phyloP scores from a whole-genome alignment of 2,329 filamentous ascomycete species.

The Chrysosporium keratinophilum region DNA sequence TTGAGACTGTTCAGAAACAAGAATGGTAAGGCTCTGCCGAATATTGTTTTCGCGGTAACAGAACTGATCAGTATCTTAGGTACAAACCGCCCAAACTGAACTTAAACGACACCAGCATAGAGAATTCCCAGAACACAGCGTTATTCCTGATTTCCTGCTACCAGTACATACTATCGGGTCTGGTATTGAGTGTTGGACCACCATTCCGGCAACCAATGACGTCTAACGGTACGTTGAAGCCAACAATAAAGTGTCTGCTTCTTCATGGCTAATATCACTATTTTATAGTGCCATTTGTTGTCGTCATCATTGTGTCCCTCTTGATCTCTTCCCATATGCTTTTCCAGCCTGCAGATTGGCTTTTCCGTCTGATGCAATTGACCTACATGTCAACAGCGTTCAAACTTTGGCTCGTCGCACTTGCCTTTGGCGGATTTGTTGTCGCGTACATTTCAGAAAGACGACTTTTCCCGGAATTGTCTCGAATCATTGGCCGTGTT shows the following conservation, averaged over 20 bases:
- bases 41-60: not conserved
- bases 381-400: conserved; percentile 66
- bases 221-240: conserved; percentile 57
- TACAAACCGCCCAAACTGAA: conserved; percentile 71
- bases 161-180: conserved; percentile 83
- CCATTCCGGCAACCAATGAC: conserved; percentile 75
- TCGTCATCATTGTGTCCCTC: conserved; percentile 60
- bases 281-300: conserved; percentile 64
- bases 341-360: conserved; percentile 57
- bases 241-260: not conserved
- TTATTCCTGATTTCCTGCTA: conserved; percentile 86
- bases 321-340: conserved; percentile 69
- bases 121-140: conserved; percentile 87
- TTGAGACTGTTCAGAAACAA: conserved; percentile 63
- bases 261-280: conserved; percentile 18
- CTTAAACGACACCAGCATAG: conserved; percentile 68
- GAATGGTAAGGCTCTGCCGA: conserved; percentile 53
- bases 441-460: conserved; percentile 63
- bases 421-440: conserved; percentile 60
- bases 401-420: conserved; percentile 57
- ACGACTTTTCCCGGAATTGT: conserved; percentile 57
- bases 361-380: conserved; percentile 71
- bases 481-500: conserved; percentile 53
- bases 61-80: conserved; percentile 32
- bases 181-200: conserved; percentile 81